These are phyloP conservation scores for Fusarium poae DNA, from an alignment of 2,329 filamentous ascomycete species.

Conservation along the genomic window DNA sequence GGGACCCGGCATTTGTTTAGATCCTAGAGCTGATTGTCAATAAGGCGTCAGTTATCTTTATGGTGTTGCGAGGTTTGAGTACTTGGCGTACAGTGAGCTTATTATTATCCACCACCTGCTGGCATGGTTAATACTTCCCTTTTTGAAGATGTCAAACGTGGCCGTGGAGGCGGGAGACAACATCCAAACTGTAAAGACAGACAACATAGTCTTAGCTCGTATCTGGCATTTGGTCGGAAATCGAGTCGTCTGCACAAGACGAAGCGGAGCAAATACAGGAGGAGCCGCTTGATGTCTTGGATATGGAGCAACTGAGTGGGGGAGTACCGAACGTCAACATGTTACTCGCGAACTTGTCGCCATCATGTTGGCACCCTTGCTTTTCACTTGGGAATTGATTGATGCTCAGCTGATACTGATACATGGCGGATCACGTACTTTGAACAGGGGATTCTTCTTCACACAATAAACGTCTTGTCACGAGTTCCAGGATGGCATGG, in stretches of 20 bases:
- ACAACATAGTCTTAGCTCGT: constrained; percentile 6
- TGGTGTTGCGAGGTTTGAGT: constrained; percentile 27
- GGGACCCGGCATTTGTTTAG: constrained; percentile 39
- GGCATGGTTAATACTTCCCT: constrained; percentile 18
- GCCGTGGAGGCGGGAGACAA: constrained; percentile 1
- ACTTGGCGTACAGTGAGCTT: constrained; percentile 19
- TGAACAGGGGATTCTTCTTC: neutral
- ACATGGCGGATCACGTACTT: neutral
- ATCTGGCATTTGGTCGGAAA: constrained; percentile 14
- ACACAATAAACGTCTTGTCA: neutral
- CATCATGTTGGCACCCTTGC: constrained; percentile 1
- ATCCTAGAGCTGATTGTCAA: constrained; percentile 22
- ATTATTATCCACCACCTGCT: constrained; percentile 30
- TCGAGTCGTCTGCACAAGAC: neutral
- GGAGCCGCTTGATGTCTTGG: constrained; percentile 32
- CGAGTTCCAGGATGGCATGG: neutral
- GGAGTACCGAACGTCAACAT: constrained; percentile 10
- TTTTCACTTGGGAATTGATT: neutral
- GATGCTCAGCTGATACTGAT: constrained; percentile 17
- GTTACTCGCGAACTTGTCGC: neutral
- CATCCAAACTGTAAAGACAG: neutral
- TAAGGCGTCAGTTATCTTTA: constrained; percentile 6
- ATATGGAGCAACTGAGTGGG: constrained; percentile 32
- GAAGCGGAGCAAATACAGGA: constrained; percentile 21
- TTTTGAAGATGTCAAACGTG: neutral